phyloP scores from a whole-genome alignment of 1,284 basidiomycete species.

The Rhodofomes roseus region DNA sequence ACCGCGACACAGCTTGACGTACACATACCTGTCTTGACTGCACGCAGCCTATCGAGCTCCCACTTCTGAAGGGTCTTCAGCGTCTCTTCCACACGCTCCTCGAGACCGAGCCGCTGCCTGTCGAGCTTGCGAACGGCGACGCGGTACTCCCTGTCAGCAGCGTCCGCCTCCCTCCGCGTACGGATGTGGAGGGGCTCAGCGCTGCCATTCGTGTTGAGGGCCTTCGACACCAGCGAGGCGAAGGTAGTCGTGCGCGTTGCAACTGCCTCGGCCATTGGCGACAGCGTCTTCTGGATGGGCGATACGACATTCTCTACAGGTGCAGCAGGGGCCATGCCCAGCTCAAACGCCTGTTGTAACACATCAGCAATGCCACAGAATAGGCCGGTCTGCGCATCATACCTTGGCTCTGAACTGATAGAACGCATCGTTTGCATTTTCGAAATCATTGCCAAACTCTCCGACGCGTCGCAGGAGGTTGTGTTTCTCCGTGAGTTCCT shows the following conservation, averaged over 20 bases:
- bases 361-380: neutral
- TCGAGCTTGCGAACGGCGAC: conserved; percentile 75
- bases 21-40: conserved; percentile 78
- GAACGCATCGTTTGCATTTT: conserved; percentile 69
- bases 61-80: conserved; percentile 78
- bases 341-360: conserved; percentile 57
- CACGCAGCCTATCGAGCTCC: conserved; percentile 79
- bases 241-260: conserved; percentile 66
- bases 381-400: conserved; percentile 3
- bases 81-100: conserved; percentile 81
- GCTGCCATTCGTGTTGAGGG: conserved; percentile 47
- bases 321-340: conserved; percentile 29
- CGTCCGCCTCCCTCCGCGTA: conserved; percentile 72
- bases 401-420: conserved; percentile 81
- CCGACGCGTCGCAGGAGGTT: conserved; percentile 75
- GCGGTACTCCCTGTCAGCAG: conserved; percentile 75
- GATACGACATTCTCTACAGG: conserved; percentile 30
- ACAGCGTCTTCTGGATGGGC: conserved; percentile 35
- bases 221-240: conserved; percentile 71
- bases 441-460: conserved; percentile 77
- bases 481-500: conserved; percentile 72
- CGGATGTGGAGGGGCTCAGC: conserved; percentile 65
- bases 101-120: conserved; percentile 74
- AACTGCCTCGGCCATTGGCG: conserved; percentile 51
- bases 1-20: neutral